Evolutionary conservation across 495 filamentous ascomycete genomes (phyloP), one percentile per base, ranked within the genome.

Genomic region (Aspergillus leporis): DNA sequence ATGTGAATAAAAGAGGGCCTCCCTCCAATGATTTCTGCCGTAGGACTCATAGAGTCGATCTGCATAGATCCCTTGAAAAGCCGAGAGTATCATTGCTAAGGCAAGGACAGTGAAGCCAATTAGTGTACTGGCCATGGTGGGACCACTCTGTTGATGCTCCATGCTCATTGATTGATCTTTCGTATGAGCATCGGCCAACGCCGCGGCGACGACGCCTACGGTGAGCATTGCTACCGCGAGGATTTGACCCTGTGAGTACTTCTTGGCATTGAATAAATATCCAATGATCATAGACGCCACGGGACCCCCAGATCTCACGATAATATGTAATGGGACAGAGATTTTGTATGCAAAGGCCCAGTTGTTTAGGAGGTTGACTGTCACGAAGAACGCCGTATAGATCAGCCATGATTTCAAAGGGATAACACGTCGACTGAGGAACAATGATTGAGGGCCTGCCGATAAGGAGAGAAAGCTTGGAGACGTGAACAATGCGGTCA

Each of bases 271-370:
- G 60, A 85, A 91, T n/a, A 94, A 36, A 66, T 84, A 91, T 23
- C 94, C 94, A 38, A 93, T 88, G 7, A 87, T 70, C 82, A 99
- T 92, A 0, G 94, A 98, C 0, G 92, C 93, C 48, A 97, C 93
- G 59, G 91, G 95, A 9, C 94, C 95, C 22, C 92, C 96, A 41
- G 92, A 96, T 19, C 94, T 88, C 7, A 99, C 77, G 58, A 99
- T 97, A 63, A 98, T 99, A 67, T 99, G 94, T 47, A 99, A 85
- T 22, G 94, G 94, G 0, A 99, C 93, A 5, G 90, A 96, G 50
- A 99, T 98, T 58, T 91, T 87, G 75, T 96, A 98, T 58, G 90
- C 92, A 70, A 99, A 98, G 6, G 94, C 94, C 79, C 92, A 93
- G 66, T 99, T 99, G 75, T 99, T 99, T 57, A 98, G 76, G 47